phyloP scores from a whole-genome alignment of 768 basidiomycete genomes.

The Mycena galericulata region DNA sequence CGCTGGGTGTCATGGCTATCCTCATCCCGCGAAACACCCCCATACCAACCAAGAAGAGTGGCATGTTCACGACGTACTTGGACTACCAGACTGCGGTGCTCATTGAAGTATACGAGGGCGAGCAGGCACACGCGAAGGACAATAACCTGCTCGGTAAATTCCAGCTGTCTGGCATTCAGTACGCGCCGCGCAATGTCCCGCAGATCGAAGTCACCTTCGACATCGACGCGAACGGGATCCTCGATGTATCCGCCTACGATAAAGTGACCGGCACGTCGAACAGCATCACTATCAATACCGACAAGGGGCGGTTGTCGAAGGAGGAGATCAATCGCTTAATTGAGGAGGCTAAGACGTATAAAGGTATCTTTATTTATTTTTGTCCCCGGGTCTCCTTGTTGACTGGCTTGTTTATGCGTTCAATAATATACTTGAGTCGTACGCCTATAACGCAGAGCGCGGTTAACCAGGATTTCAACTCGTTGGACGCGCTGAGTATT shows the following conservation, averaged over 20 bases:
- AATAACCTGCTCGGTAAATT: constrained; percentile 7
- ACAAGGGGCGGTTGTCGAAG: constrained; percentile 95
- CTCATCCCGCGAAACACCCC: constrained; percentile 19
- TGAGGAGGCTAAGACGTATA: constrained; percentile 91
- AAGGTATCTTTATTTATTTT: constrained; percentile 54
- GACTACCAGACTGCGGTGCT: not conserved
- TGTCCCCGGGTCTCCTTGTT: constrained; percentile 5
- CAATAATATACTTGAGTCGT: not conserved
- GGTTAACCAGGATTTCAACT: not conserved
- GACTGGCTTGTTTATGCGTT: constrained; percentile 6
- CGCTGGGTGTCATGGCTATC: constrained; percentile 39
- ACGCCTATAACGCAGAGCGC: constrained; percentile 1
- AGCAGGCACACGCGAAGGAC: constrained; percentile 5
- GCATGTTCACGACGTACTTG: constrained; percentile 8
- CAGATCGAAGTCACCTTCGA: constrained; percentile 18
- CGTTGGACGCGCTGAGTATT: constrained; percentile 3
- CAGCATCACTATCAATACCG: constrained; percentile 93
- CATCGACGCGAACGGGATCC: too few relatives aligned
- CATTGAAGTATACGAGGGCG: constrained; percentile 12
- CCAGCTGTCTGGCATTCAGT: not conserved
- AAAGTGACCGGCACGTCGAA: constrained; percentile 97
- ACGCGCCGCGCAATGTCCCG: constrained; percentile 2
- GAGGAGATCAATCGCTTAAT: constrained; percentile 99
- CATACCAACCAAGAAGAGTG: constrained; percentile 13
- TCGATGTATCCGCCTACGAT: constrained; percentile 94